Evolutionary conservation across 192 early-diverging fungal genomes (phyloP), one percentile per base, ranked within the genome.

Genomic region (Cladochytrium replicatum): DNA sequence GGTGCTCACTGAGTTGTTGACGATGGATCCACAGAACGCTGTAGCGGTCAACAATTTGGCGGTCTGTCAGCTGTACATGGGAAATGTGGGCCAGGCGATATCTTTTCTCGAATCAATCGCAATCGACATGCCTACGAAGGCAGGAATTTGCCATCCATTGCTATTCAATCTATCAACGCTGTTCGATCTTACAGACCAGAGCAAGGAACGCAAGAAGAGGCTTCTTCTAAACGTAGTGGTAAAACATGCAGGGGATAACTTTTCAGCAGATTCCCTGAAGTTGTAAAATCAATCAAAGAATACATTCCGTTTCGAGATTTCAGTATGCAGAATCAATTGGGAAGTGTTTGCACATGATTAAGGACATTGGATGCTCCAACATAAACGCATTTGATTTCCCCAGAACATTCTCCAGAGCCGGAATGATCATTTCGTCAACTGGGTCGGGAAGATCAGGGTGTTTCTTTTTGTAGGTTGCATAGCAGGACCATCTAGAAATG

Each of bases 81-180:
- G 71, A 5, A 64, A 74, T 45, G 64, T 64, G 4, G 30, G 41
- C 11, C 64, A 67, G 48, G 64, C 61, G 21, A 44, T 61, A 6
- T 48, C 34, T 9, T 60, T 60, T 39, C 53, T 74, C 26, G 71
- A 74, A 42, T 50, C 45, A 24, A 30, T 60, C 6, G 49, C 55
- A 6, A 43, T 64, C 15, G 64, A 63, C 13, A 28, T 56, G 43
- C 67, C 67, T 15, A 17, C 19, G 6, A 42, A 32, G 26, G 60
- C 54, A 4, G 64, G 50, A 15, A 34, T 15, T 6, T 48, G 52
- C 45, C 48, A 45, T 27, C 28, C 47, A 6, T 34, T 74, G 5
- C 29, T 74, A 2, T 69, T 69, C 41, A 74, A 74, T 55, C 58
- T 74, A 17, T 54, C 52, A 21, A 64, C 52, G 3, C 42, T 74